phyloP scores from a whole-genome alignment of 257 asterid genomes.

The Solanum chiquidenum region DNA sequence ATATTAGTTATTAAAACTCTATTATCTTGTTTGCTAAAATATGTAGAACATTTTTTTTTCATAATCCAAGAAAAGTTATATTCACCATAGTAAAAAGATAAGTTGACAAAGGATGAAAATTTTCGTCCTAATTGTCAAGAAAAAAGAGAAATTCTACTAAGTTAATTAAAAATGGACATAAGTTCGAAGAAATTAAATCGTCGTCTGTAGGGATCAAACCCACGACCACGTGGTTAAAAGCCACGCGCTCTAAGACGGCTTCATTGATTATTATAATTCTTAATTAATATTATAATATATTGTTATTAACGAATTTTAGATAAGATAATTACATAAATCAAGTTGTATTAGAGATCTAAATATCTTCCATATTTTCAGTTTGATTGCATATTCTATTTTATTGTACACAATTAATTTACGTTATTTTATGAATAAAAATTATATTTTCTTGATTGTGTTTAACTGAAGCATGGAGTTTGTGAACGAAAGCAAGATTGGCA shows the following conservation, averaged over 20 bases:
- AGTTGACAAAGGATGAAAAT: no score
- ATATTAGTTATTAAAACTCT: not conserved
- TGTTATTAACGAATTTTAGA: no score
- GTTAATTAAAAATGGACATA: no score
- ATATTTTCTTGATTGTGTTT: not conserved
- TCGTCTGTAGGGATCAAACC: not conserved
- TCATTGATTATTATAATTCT: not conserved
- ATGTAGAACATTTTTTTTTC: no score
- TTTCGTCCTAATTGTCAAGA: no score
- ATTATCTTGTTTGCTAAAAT: no score
- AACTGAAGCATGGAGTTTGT: not conserved
- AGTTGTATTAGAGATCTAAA: not conserved
- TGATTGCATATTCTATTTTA: not conserved
- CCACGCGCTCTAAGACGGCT: slow-evolving; percentile 95
- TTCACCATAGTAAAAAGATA: no score
- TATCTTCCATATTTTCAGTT: not conserved
- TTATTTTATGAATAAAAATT: not conserved
- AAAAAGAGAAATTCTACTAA: no score
- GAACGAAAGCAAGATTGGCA: not conserved
- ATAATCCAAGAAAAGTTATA: no score
- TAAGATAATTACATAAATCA: not conserved
- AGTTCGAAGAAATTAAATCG: no score
- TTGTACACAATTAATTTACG: not conserved
- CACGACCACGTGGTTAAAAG: slow-evolving; percentile 67
- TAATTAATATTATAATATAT: no score